These are phyloP conservation scores for Blepharisma undulans DNA, from an alignment of 169 alveolate genomes.

Conservation along the genomic window DNA sequence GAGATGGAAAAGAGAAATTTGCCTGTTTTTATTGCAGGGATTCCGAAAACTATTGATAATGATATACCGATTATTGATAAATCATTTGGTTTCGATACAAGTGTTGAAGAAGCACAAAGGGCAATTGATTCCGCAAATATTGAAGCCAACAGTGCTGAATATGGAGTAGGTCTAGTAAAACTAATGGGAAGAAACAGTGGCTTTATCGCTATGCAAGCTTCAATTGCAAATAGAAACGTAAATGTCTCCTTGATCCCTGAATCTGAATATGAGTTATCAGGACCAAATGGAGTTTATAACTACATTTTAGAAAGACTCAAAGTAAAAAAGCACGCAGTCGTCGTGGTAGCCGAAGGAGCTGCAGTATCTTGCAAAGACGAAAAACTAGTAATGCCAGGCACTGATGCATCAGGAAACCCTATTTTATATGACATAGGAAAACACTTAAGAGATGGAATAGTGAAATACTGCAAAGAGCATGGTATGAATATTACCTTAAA, in stretches of 20 bases:
- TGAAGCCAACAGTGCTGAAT: slow-evolving; percentile 84
- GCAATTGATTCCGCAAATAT: slow-evolving; percentile 86
- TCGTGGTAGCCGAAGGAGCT: slow-evolving; percentile 92
- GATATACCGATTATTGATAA: slow-evolving; percentile 90
- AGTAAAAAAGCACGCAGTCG: slow-evolving; percentile 77
- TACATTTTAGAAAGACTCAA: slow-evolving; percentile 65
- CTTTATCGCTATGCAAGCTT: slow-evolving; percentile 79
- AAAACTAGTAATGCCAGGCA: slow-evolving; percentile 43
- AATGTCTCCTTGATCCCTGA: slow-evolving; percentile 87
- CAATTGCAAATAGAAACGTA: slow-evolving; percentile 82
- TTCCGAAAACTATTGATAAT: slow-evolving; percentile 93
- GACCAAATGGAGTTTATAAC: slow-evolving; percentile 76
- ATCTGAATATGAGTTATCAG: slow-evolving; percentile 77
- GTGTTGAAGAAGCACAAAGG: slow-evolving; percentile 80
- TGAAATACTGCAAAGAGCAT: slow-evolving; percentile 73
- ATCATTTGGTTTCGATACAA: slow-evolving; percentile 87
- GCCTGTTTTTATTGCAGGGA: slow-evolving; percentile 77
- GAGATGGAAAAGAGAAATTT: slow-evolving; percentile 57
- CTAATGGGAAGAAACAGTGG: slow-evolving; percentile 90
- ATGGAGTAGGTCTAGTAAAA: slow-evolving; percentile 88
- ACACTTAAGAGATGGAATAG: slow-evolving; percentile 74
- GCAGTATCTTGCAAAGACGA: slow-evolving; percentile 80
- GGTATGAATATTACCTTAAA: slow-evolving; percentile 76
- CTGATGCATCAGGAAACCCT: slow-evolving; percentile 71
- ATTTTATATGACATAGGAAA: slow-evolving; percentile 73